These are phyloP conservation scores for Solanum rostratum DNA, from an alignment of 257 asterid species.

Conservation along the genomic window DNA sequence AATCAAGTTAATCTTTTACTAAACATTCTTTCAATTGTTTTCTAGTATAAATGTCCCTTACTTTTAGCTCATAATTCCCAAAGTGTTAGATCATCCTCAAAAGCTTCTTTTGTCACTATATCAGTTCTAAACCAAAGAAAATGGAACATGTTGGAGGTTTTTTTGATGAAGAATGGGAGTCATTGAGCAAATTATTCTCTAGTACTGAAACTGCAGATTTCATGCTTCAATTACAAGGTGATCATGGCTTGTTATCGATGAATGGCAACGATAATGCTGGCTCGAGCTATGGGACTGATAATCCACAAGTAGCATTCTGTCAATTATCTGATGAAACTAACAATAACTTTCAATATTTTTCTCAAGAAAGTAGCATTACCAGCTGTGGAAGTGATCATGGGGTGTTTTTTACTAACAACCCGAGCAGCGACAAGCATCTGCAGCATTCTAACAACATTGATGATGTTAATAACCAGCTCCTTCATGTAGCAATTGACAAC, in stretches of 20 bases:
- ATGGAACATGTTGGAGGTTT: conserved; percentile 53
- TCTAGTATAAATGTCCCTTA: conserved; percentile 31
- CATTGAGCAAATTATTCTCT: conserved; percentile 46
- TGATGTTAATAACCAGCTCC: not conserved
- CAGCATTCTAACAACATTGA: not conserved
- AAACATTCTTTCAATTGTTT: conserved; percentile 13
- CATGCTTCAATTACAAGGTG: conserved; percentile 20
- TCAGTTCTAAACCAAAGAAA: not conserved
- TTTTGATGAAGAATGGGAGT: conserved; percentile 65
- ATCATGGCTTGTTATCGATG: not conserved
- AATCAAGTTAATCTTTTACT: conserved; percentile 35
- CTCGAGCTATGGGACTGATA: not conserved
- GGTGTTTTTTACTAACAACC: not conserved
- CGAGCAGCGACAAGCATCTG: not conserved
- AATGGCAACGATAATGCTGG: not conserved
- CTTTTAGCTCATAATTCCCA: conserved; percentile 20
- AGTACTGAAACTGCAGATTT: conserved; percentile 30
- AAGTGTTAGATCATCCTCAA: conserved; percentile 9
- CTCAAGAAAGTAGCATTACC: conserved; percentile 45
- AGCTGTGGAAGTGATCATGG: conserved; percentile 11
- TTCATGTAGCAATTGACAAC: not conserved
- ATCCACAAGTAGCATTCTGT: not conserved
- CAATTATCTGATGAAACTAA: not conserved
- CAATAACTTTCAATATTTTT: conserved; percentile 15
- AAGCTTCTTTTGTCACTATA: not conserved